Conservation (phyloP, 805 yeast genomes). For the Kuraishia molischiana region DNA sequence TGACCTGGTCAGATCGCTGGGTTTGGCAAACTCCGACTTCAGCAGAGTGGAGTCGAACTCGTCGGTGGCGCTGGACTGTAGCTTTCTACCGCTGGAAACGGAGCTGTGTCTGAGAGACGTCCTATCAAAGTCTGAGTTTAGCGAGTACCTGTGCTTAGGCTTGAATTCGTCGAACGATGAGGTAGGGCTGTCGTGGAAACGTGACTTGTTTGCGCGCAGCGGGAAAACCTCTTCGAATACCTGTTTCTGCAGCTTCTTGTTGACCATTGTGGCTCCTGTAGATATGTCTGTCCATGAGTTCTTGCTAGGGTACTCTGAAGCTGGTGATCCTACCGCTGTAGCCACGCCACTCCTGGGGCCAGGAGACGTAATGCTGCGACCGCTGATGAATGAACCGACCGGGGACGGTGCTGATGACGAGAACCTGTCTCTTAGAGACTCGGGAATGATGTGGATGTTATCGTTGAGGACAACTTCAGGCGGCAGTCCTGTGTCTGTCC, state of each 20-base stretch:
- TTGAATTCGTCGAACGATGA: conserved; percentile 5
- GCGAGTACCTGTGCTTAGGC: background rate
- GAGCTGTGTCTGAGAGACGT: background rate
- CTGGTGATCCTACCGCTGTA: conserved; percentile 3
- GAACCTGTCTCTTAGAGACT: conserved; percentile 59
- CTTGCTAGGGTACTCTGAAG: background rate
- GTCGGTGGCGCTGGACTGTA: background rate
- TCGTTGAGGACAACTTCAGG: conserved; percentile 91
- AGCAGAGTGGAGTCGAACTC: background rate
- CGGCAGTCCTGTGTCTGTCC: conserved; percentile 12
- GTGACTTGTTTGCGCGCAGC: conserved; percentile 10
- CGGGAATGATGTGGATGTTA: conserved; percentile 86
- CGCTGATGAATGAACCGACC: conserved; percentile 16
- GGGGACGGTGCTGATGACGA: conserved; percentile 34
- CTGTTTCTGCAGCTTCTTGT: conserved; percentile 60
- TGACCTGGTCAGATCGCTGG: background rate
- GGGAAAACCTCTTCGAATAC: conserved; percentile 69
- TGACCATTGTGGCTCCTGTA: conserved; percentile 57
- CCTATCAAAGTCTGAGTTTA: background rate
- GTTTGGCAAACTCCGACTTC: background rate
- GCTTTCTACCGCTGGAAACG: background rate
- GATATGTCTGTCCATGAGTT: background rate
- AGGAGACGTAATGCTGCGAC: conserved; percentile 3
- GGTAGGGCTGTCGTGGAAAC: conserved; percentile 6
- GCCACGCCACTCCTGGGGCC: conserved; percentile 2